Evolutionary conservation across 371 early-diverging fungal genomes (phyloP).

Genomic region (Actinomortierella ambigua): DNA sequence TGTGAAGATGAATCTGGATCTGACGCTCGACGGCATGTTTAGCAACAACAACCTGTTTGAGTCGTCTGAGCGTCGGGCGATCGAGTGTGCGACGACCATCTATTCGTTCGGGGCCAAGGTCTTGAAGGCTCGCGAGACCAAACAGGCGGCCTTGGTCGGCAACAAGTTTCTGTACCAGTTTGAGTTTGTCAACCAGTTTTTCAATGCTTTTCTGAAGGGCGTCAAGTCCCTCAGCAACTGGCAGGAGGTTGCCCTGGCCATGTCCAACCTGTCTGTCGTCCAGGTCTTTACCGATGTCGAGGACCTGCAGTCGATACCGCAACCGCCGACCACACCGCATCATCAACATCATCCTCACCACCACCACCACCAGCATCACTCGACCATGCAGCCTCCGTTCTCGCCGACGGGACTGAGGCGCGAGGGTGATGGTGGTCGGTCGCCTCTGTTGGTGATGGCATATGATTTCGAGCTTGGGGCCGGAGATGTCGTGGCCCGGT

Average conservation of each 20-base stretch:
- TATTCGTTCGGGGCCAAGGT: slow-evolving; percentile 70
- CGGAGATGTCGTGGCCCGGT: slow-evolving; percentile 34
- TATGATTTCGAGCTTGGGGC: slow-evolving; percentile 61
- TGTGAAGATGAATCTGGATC: slow-evolving; percentile 20
- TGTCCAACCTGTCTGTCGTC: slow-evolving; percentile 57
- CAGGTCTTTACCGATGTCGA: slow-evolving; percentile 64
- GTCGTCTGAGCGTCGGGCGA: slow-evolving; percentile 51
- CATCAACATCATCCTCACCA: no score
- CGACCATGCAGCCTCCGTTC: not conserved
- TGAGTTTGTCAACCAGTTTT: slow-evolving; percentile 66
- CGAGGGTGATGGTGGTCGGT: not conserved
- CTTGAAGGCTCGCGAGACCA: slow-evolving; percentile 61
- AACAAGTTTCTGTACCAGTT: slow-evolving; percentile 56
- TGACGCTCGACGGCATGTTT: slow-evolving; percentile 20
- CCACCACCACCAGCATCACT: slow-evolving; percentile 7
- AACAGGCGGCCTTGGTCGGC: slow-evolving; percentile 53
- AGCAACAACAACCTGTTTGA: slow-evolving; percentile 55
- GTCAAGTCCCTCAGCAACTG: slow-evolving; percentile 52
- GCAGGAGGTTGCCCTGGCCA: slow-evolving; percentile 60
- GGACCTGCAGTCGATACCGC: slow-evolving; percentile 17
- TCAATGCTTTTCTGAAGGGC: slow-evolving; percentile 60
- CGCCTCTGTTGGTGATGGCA: slow-evolving; percentile 53
- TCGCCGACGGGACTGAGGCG: not conserved
- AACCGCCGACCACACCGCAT: not conserved
- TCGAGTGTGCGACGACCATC: slow-evolving; percentile 66